Conservation (phyloP, 768 basidiomycete genomes). For the Boletus rubescentipes region DNA sequence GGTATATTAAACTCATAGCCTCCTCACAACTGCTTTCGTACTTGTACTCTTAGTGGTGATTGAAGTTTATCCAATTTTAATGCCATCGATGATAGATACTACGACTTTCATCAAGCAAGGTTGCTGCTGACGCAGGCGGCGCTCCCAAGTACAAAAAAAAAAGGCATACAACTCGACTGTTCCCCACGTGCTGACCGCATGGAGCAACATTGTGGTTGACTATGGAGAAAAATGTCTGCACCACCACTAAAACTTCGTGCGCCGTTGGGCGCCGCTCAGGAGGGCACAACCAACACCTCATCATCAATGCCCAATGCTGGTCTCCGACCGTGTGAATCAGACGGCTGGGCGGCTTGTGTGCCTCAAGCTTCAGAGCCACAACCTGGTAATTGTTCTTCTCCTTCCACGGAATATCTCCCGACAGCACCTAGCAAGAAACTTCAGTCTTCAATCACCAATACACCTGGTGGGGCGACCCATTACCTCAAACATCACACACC, state of each 20-base stretch:
- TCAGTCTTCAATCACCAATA: neutral
- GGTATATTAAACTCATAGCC: too few relatives aligned
- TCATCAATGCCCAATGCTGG: neutral
- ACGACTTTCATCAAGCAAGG: too few relatives aligned
- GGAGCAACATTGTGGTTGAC: too few relatives aligned
- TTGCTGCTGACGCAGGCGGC: too few relatives aligned
- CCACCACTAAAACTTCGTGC: neutral
- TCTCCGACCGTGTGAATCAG: neutral
- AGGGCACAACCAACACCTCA: neutral
- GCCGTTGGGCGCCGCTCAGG: neutral
- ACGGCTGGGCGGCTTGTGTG: neutral
- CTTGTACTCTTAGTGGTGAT: too few relatives aligned
- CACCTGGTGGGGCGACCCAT: too few relatives aligned
- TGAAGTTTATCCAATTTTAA: too few relatives aligned
- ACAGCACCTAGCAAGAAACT: neutral
- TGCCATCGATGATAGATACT: too few relatives aligned
- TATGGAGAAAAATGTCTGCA: neutral
- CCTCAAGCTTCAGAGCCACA: neutral
- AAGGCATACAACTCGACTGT: too few relatives aligned
- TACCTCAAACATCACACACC: constrained; percentile 4
- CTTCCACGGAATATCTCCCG: constrained; percentile 9
- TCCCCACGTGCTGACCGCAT: too few relatives aligned
- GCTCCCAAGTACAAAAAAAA: too few relatives aligned
- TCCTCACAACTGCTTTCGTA: too few relatives aligned
- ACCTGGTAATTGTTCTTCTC: neutral